A percentile compares a stretch with the other conserved stretches of the same genome.
These are phyloP conservation scores for Akanthomyces muscarius DNA, from an alignment of 2,329 filamentous ascomycete species.

Conservation along the genomic window DNA sequence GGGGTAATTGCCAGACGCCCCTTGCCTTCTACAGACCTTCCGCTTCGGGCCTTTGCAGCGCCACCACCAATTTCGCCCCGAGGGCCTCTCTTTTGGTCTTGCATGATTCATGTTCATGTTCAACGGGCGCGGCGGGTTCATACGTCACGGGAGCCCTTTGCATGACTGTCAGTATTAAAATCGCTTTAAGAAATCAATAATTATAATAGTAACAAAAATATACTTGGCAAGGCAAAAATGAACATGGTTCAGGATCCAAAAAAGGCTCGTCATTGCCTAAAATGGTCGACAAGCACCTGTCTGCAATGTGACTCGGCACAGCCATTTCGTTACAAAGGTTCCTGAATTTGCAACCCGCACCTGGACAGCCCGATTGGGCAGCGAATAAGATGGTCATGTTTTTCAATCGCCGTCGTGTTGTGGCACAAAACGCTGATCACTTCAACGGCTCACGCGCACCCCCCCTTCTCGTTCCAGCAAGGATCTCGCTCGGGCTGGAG, in stretches of 20 bases:
- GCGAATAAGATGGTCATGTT: not conserved
- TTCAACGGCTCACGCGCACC: not conserved
- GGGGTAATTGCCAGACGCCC: not conserved
- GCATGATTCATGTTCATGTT: constrained; percentile 2
- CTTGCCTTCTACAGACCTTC: constrained; percentile 6
- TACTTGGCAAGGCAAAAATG: too few species aligned
- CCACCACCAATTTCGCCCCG: constrained; percentile 5
- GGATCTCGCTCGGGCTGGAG: not conserved
- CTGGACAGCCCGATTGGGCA: too few species aligned
- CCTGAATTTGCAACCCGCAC: not conserved
- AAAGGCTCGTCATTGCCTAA: too few species aligned
- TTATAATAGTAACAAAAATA: too few species aligned
- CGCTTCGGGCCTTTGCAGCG: constrained; percentile 10
- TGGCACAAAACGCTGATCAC: not conserved
- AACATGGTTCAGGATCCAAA: too few species aligned
- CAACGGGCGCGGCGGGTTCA: not conserved
- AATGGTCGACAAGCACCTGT: too few species aligned
- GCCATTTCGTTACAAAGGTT: not conserved
- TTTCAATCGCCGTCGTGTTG: too few species aligned
- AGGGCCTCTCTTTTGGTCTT: too few species aligned
- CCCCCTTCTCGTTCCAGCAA: not conserved
- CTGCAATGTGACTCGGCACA: not conserved
- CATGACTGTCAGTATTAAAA: too few species aligned
- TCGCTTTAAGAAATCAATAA: too few species aligned
- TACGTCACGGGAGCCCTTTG: not conserved